Evolutionary conservation across 2,329 filamentous ascomycete genomes (phyloP), one percentile per base, ranked within the genome.

Genomic region (Chrysosporium queenslandicum): DNA sequence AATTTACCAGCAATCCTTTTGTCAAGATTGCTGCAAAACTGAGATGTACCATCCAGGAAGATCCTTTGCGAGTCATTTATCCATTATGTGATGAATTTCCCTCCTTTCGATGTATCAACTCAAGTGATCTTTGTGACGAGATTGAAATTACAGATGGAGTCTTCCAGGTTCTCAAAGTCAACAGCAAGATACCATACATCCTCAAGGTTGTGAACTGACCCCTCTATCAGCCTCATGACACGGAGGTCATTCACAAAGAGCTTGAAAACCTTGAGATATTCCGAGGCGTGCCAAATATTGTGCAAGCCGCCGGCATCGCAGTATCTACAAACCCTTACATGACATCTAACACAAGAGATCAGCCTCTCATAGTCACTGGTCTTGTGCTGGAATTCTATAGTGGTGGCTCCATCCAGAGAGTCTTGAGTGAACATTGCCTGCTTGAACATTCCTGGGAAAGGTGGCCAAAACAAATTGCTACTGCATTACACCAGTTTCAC

Each of bases 301-400:
- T 34, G 11, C 32, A 34, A 34, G n/a, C 16, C 4, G 36, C 36
- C 16, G 36, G 32, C 32, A 34, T 34, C 4, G 32, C 12, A 9
- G 12, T 34, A 34, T 34, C 32, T 9, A 34, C 32, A 16, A 43
- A 51, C 23, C 48, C 48, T 41, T 51, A 51, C 21, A 23, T 20
- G 25, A 51, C 48, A 4, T 40, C 32, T 8, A 25, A 18, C 25
- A 49, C 9, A 11, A 49, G 46, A 16, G 53, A 54, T 37, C 20
- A 12, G 21, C 20, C 20, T 11, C 20, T 41, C 21, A 54, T 58
- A 7, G 50, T 58, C 18, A 56, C 11, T 18, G 59, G 55, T 11
- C 53, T 58, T 40, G 55, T 60, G 40, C 56, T 58, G 27, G 49
- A 59, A 52, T 58, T 53, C 42, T 56, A 58, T 20, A 20, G 55